These are phyloP conservation scores for Carnegiea gigantea DNA, from an alignment of 179 eudicot genomes.

Conservation along the genomic window DNA sequence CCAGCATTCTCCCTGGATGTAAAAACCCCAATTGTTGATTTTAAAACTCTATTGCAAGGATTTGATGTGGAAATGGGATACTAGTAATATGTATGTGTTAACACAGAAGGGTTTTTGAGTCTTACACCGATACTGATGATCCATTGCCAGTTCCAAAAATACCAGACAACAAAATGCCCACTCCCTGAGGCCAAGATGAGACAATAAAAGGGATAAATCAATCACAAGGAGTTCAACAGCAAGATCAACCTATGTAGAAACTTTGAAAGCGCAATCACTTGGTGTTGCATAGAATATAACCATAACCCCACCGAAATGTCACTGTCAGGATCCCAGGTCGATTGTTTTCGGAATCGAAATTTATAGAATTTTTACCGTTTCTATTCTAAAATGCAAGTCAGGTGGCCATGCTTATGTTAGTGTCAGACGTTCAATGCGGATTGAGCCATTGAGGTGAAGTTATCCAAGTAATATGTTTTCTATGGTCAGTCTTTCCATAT, in stretches of 20 bases:
- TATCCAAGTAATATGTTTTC: neutral
- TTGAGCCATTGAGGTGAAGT: neutral
- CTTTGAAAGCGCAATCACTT: neutral
- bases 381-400: neutral
- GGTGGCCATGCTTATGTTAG: neutral
- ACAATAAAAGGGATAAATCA: conserved; percentile 5
- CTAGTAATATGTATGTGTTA: neutral
- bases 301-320: neutral
- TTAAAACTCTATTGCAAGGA: too few relatives aligned
- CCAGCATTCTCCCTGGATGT: conserved; percentile 49
- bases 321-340: neutral
- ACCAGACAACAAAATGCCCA: conserved; percentile 82
- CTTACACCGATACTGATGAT: conserved; percentile 89
- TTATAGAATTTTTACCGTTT: neutral
- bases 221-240: conserved; percentile 11
- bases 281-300: neutral
- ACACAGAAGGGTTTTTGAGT: neutral
- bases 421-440: neutral
- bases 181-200: conserved; percentile 48
- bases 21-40: neutral
- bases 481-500: neutral
- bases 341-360: too few relatives aligned
- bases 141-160: conserved; percentile 89
- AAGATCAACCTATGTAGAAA: conserved; percentile 1
- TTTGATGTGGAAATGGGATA: neutral